Evolutionary conservation across 805 yeast species (phyloP), one percentile per base, ranked within the genome.

Genomic region (Wickerhamiella parazyma): DNA sequence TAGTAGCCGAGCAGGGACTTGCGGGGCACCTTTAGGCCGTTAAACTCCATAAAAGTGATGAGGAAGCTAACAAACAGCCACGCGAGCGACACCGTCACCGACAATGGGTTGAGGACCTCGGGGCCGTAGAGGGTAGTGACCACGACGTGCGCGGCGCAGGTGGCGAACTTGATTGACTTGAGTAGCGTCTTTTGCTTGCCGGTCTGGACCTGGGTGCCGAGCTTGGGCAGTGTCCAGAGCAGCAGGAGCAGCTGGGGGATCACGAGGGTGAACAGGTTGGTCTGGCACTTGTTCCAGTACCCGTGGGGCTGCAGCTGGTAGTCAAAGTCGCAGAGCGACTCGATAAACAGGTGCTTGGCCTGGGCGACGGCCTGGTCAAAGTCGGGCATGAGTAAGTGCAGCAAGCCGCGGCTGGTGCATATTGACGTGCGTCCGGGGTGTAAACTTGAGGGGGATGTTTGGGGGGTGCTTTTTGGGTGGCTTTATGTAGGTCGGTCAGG

Each of bases 281-380:
- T 44, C 45, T 48, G 45, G 44, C 58, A 54, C 24, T 36, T 42
- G 36, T 41, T 44, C 14, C 53, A 48, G 47, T 52, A 53, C 29
- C 58, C 58, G 9, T 53, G 10, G 24, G 38, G 51, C 17, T 25
- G 40, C 24, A 49, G 38, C 48, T 49, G 45, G 8, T 47, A 49
- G 43, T 52, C 25, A 33, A 46, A 46, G 36, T 28, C 48, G 46
- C 58, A 54, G 9, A 53, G 48, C 37, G 84, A 78, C 34, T 74
- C 73, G 6, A 54, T 50, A 2, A 75, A 53, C 20, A 53, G 56
- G 44, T 50, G 19, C 17, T 38, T 28, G 20, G 28, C 20, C 21
- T 28, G 24, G 2, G 28, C 35, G 6, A 21, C 18, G 9, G 17
- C 25, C 16, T 20, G 20, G 25, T 28, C 40, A 36, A 36, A 4